phyloP scores from a whole-genome alignment of 805 yeast genomes.

The Starmerella geochares region DNA sequence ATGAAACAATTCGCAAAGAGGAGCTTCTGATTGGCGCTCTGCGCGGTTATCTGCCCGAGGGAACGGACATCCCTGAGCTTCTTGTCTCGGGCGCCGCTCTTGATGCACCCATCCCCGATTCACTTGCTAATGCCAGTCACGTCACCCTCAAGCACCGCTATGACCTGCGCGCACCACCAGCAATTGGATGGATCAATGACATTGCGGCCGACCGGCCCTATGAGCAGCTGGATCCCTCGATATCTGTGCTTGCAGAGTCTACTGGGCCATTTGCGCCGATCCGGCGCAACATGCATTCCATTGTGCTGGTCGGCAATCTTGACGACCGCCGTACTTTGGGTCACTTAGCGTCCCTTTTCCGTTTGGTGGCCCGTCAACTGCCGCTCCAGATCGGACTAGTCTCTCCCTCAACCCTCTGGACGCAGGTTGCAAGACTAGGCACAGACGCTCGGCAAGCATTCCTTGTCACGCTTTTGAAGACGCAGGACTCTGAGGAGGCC shows the following conservation, averaged over 20 bases:
- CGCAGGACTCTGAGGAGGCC: slow-evolving; percentile 12
- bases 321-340: slow-evolving; percentile 44
- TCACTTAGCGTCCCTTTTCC: slow-evolving; percentile 33
- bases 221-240: slow-evolving; percentile 38
- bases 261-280: slow-evolving; percentile 60
- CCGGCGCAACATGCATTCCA: slow-evolving; percentile 63
- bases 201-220: slow-evolving; percentile 51
- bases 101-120: slow-evolving; percentile 17
- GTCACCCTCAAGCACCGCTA: slow-evolving; percentile 25
- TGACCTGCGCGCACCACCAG: slow-evolving; percentile 29
- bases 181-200: slow-evolving; percentile 66
- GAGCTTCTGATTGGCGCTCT: slow-evolving; percentile 25
- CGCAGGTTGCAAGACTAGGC: slow-evolving; percentile 20
- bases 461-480: slow-evolving; percentile 14
- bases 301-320: slow-evolving; percentile 59
- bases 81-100: slow-evolving; percentile 14
- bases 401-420: slow-evolving; percentile 40
- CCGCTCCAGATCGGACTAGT: slow-evolving; percentile 77
- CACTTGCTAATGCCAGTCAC: not conserved
- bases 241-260: slow-evolving; percentile 35
- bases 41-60: slow-evolving; percentile 31
- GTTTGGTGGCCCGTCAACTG: slow-evolving; percentile 39
- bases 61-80: slow-evolving; percentile 29
- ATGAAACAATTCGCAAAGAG: slow-evolving; percentile 37
- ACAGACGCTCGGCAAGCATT: slow-evolving; percentile 21